Percentiles rank a stretch among this genome's conserved stretches.
phyloP scores from a whole-genome alignment of 345 rosid species.

The Eucalyptus lansdowneana region DNA sequence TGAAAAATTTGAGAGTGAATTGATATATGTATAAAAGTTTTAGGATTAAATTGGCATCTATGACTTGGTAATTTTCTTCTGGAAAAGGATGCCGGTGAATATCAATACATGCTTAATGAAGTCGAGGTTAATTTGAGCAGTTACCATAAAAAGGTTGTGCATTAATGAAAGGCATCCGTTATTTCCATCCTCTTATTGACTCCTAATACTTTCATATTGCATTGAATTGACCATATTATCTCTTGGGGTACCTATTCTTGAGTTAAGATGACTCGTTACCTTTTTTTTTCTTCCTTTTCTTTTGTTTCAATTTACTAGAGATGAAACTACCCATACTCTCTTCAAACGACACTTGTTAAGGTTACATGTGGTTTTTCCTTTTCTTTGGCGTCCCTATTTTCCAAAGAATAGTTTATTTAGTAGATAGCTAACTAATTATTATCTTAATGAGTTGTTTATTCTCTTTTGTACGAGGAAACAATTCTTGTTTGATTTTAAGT shows the following conservation, averaged over 20 bases:
- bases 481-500: background rate
- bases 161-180: rapidly evolving
- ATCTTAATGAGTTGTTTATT: background rate
- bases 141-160: background rate
- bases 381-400: background rate
- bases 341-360: background rate
- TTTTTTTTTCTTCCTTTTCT: background rate
- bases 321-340: background rate
- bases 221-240: background rate
- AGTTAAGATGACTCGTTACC: background rate
- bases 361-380: background rate
- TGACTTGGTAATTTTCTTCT: background rate
- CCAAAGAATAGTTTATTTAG: background rate
- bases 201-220: rapidly evolving
- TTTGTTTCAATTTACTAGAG: background rate
- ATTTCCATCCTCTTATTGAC: background rate
- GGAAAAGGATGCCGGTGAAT: background rate
- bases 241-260: rapidly evolving
- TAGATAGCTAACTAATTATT: background rate
- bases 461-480: background rate
- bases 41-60: background rate
- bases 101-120: background rate
- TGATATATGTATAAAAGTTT: rapidly evolving
- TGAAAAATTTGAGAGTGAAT: too few species aligned
- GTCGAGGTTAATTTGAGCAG: background rate